Percentiles rank a stretch among this genome's conserved stretches.
phyloP scores from a whole-genome alignment of 2,329 filamentous ascomycete species.

The Hymenoscyphus fructigenus region DNA sequence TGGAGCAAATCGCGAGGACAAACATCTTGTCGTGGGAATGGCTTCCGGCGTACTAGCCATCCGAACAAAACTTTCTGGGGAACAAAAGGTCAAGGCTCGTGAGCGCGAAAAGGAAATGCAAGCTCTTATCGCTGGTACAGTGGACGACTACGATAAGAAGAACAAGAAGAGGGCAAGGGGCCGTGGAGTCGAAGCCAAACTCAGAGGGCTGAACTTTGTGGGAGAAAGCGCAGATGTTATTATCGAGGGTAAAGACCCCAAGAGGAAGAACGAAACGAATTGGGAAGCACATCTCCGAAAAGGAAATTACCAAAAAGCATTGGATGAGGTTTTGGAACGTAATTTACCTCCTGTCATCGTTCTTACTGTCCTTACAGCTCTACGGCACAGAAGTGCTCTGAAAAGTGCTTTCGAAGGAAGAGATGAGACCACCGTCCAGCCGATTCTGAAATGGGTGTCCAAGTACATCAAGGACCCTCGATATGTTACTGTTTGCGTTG shows the following conservation, averaged over 20 bases:
- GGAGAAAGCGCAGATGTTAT: conserved; percentile 86
- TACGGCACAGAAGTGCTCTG: conserved; percentile 85
- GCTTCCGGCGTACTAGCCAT: conserved; percentile 89
- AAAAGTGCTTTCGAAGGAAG: conserved; percentile 76
- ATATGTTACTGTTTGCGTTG: conserved; percentile 77
- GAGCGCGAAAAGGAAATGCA: conserved; percentile 84
- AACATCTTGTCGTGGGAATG: conserved; percentile 93
- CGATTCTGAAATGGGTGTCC: conserved; percentile 79
- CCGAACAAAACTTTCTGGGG: conserved; percentile 80
- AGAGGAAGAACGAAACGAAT: conserved; percentile 61
- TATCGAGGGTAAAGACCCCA: conserved; percentile 72
- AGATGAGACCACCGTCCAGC: conserved; percentile 78
- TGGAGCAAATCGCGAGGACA: conserved; percentile 72
- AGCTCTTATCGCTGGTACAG: conserved; percentile 72
- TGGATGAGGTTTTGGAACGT: conserved; percentile 73
- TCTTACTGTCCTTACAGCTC: conserved; percentile 76
- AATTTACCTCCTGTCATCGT: conserved; percentile 58
- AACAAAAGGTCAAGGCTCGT: conserved; percentile 72
- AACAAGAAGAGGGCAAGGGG: conserved; percentile 60
- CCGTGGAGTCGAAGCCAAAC: conserved; percentile 54
- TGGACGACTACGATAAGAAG: conserved; percentile 74
- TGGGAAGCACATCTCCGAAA: conserved; percentile 85
- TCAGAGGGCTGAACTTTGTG: conserved; percentile 73
- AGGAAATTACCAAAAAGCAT: conserved; percentile 71
- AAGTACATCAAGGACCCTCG: conserved; percentile 80